Evolutionary conservation across 2,329 filamentous ascomycete species (phyloP).

Genomic region (Pseudogymnoascus sp.): DNA sequence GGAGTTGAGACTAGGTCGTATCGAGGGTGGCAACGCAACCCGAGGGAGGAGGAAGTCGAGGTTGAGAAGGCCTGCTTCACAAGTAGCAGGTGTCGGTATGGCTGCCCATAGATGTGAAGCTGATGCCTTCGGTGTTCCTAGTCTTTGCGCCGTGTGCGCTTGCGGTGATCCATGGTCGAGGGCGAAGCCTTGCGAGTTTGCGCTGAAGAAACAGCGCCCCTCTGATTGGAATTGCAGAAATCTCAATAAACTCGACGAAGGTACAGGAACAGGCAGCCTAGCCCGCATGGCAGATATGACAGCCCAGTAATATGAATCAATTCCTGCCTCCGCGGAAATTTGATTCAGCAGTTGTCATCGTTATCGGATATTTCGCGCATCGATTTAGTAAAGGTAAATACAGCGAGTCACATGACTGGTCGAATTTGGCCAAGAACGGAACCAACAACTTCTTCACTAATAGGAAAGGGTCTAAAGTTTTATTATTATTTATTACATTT

Average conservation of each 20-base stretch:
- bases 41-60: constrained; percentile 23
- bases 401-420: neutral
- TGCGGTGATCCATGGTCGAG: constrained; percentile 20
- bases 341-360: neutral
- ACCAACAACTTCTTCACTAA: neutral
- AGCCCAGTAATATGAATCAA: constrained; percentile 1
- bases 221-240: constrained; percentile 67
- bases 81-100: constrained; percentile 13
- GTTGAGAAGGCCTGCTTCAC: constrained; percentile 21
- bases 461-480: neutral
- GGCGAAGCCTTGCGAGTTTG: constrained; percentile 28
- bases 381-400: neutral
- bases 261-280: constrained; percentile 29
- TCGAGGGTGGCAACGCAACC: constrained; percentile 1
- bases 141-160: constrained; percentile 9
- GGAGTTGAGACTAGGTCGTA: neutral
- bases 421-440: neutral
- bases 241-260: constrained; percentile 53
- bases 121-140: constrained; percentile 12
- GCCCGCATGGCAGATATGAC: constrained; percentile 22
- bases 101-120: constrained; percentile 18
- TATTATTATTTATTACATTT: neutral
- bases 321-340: constrained; percentile 1
- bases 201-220: constrained; percentile 42
- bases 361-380: constrained; percentile 1